A percentile compares a stretch with the other conserved stretches of the same genome.
Evolutionary conservation across 169 alveolate genomes (phyloP).

Genomic region (Cryptosporidium muris): DNA sequence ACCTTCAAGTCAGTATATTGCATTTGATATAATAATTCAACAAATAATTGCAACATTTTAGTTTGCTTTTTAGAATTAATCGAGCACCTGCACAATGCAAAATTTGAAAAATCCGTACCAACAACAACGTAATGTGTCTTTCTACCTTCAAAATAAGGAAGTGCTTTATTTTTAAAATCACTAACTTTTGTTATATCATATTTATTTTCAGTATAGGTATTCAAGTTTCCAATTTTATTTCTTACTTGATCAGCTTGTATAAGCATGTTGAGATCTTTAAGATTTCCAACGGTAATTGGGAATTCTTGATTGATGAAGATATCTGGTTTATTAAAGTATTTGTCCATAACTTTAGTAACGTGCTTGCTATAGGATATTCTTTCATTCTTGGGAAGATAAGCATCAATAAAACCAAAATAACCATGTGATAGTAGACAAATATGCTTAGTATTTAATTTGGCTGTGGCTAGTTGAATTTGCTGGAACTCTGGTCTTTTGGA

Average conservation of each 20-base stretch:
- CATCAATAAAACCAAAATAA: slow-evolving; percentile 31
- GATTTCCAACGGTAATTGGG: slow-evolving; percentile 36
- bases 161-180: background rate
- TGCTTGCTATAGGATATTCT: slow-evolving; percentile 40
- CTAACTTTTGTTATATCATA: background rate
- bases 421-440: slow-evolving; percentile 22
- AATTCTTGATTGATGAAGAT: slow-evolving; percentile 32
- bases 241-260: slow-evolving; percentile 17
- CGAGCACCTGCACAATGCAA: slow-evolving; percentile 48
- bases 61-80: slow-evolving; percentile 22
- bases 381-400: slow-evolving; percentile 13
- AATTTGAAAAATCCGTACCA: slow-evolving; percentile 54
- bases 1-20: slow-evolving; percentile 29
- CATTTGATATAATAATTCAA: slow-evolving; percentile 48
- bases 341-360: slow-evolving; percentile 18
- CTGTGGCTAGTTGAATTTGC: slow-evolving; percentile 24
- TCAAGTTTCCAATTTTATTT: slow-evolving; percentile 16
- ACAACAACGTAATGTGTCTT: slow-evolving; percentile 30
- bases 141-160: slow-evolving; percentile 23
- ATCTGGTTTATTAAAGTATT: slow-evolving; percentile 6
- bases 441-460: slow-evolving; percentile 33
- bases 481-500: slow-evolving; percentile 34
- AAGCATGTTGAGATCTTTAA: slow-evolving; percentile 40
- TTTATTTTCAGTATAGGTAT: background rate
- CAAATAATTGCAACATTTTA: slow-evolving; percentile 40